These are phyloP conservation scores for Penicillium cosmopolitanum DNA, from an alignment of 495 filamentous ascomycete genomes.

Conservation along the genomic window DNA sequence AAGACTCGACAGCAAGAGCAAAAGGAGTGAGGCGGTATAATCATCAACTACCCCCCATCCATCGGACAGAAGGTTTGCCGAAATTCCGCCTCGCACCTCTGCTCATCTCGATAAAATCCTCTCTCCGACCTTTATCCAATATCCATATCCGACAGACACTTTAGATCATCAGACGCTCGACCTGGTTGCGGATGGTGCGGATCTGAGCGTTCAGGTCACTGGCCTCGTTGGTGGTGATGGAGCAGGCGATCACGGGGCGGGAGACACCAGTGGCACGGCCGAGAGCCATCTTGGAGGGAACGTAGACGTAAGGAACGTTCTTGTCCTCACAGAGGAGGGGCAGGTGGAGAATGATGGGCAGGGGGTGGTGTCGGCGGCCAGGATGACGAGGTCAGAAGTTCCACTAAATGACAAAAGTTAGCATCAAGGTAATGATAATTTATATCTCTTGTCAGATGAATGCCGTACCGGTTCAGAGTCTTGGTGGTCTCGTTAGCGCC, in stretches of 20 bases:
- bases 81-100: neutral
- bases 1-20: constrained; percentile 24
- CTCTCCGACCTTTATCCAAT: neutral
- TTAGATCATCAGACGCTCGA: constrained; percentile 96
- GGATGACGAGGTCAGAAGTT: constrained; percentile 77
- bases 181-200: constrained; percentile 84
- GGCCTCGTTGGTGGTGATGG: constrained; percentile 87
- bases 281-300: constrained; percentile 71
- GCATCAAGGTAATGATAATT: neutral
- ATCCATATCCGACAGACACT: constrained; percentile 1
- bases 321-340: constrained; percentile 88
- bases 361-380: constrained; percentile 86
- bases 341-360: constrained; percentile 91
- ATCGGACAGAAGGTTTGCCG: neutral
- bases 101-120: neutral
- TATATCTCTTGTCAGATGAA: neutral
- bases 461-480: constrained; percentile 68
- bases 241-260: constrained; percentile 78
- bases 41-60: neutral
- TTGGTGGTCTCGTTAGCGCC: constrained; percentile 77
- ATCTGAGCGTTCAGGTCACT: constrained; percentile 87
- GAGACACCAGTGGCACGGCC: constrained; percentile 77
- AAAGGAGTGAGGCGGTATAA: neutral
- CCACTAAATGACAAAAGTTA: neutral
- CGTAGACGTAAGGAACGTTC: constrained; percentile 70